Evolutionary conservation across 192 early-diverging fungal genomes (phyloP).

Genomic region (Dissophora ornata): DNA sequence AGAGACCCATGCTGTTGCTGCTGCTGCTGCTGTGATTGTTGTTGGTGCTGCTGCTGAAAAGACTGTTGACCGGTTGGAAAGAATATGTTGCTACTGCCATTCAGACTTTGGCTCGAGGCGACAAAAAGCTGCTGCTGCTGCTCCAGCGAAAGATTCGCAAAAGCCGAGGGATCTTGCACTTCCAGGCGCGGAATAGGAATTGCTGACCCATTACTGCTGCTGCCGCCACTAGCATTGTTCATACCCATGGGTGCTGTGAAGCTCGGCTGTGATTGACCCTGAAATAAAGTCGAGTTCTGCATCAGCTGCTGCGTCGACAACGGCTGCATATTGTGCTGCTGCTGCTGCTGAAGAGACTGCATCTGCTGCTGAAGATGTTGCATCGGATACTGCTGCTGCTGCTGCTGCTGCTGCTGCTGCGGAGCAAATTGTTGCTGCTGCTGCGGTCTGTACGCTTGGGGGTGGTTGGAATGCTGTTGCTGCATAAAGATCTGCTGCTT

Average conservation of each 20-base stretch:
- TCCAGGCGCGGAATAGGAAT: background rate
- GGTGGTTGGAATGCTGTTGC: slow-evolving; percentile 15
- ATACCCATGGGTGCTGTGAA: background rate
- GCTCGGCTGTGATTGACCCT: background rate
- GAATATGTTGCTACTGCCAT: background rate
- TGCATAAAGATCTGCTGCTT: slow-evolving; percentile 42
- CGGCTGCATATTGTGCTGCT: background rate
- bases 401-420: slow-evolving; percentile 10
- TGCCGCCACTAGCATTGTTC: background rate
- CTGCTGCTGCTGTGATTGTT: background rate
- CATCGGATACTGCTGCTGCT: slow-evolving; percentile 4
- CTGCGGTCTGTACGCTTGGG: slow-evolving; percentile 1
- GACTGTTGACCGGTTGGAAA: background rate
- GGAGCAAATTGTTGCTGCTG: slow-evolving; percentile 7
- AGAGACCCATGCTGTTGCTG: background rate
- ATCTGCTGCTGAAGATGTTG: background rate
- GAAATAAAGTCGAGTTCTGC: slow-evolving; percentile 11
- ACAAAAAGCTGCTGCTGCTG: slow-evolving; percentile 43
- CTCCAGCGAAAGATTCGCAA: slow-evolving; percentile 16
- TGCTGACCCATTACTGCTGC: background rate
- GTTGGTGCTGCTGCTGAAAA: background rate
- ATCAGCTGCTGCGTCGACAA: background rate
- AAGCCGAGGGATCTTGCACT: slow-evolving; percentile 24
- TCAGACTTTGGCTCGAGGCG: slow-evolving; percentile 27
- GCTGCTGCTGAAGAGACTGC: background rate